Evolutionary conservation across 768 basidiomycete species (phyloP).

Genomic region (Pulveroboletus sp.): DNA sequence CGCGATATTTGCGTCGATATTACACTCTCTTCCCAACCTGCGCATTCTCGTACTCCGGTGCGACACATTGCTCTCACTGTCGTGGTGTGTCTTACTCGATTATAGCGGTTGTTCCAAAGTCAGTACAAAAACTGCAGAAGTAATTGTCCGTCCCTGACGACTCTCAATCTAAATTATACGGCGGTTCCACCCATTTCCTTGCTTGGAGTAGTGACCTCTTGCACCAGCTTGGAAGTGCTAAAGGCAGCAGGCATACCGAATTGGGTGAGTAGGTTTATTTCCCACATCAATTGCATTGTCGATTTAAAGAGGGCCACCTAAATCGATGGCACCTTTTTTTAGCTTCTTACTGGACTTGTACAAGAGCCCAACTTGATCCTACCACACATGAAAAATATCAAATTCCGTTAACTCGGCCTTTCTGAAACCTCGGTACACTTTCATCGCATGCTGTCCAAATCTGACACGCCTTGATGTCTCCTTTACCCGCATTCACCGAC

Average conservation of each 20-base stretch:
- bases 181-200: slow-evolving; percentile 49
- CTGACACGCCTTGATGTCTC: slow-evolving; percentile 60
- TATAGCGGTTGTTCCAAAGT: slow-evolving; percentile 61
- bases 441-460: slow-evolving; percentile 48
- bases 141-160: slow-evolving; percentile 40
- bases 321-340: slow-evolving; percentile 57
- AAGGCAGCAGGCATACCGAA: slow-evolving; percentile 62
- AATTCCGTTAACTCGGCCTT: slow-evolving; percentile 53
- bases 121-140: slow-evolving; percentile 45
- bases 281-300: background rate
- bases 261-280: slow-evolving; percentile 43
- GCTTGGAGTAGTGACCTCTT: slow-evolving; percentile 36
- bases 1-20: slow-evolving; percentile 45
- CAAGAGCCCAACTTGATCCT: slow-evolving; percentile 30
- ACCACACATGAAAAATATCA: slow-evolving; percentile 47
- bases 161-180: slow-evolving; percentile 62
- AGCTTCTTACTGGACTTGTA: slow-evolving; percentile 35
- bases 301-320: slow-evolving; percentile 20
- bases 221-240: slow-evolving; percentile 46
- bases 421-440: slow-evolving; percentile 42
- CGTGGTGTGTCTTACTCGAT: slow-evolving; percentile 14
- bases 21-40: slow-evolving; percentile 44
- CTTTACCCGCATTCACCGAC: slow-evolving; percentile 54
- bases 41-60: slow-evolving; percentile 56
- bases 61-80: slow-evolving; percentile 6